These are phyloP conservation scores for Pseudozyma hubeiensis DNA, from an alignment of 1,284 basidiomycete genomes.

Conservation along the genomic window DNA sequence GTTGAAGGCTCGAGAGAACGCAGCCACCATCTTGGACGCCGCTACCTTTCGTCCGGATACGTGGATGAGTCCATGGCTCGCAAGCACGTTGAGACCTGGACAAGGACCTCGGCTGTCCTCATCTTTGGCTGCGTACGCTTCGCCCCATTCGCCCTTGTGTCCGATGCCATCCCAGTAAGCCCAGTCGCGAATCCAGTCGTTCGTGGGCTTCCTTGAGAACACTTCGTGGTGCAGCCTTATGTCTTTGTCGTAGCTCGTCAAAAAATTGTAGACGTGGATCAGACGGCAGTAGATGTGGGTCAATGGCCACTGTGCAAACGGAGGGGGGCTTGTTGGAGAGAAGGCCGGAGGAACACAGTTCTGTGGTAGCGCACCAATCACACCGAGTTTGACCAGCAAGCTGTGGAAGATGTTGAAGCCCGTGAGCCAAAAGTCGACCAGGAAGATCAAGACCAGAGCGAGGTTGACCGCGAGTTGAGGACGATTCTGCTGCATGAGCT, in stretches of 20 bases:
- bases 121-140: slow-evolving; percentile 26
- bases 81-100: slow-evolving; percentile 46
- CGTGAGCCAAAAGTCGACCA: slow-evolving; percentile 32
- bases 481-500: slow-evolving; percentile 40
- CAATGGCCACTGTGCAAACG: slow-evolving; percentile 33
- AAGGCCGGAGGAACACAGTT: slow-evolving; percentile 40
- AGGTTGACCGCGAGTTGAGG: slow-evolving; percentile 29
- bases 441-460: slow-evolving; percentile 32
- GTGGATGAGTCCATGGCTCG: slow-evolving; percentile 36
- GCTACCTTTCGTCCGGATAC: slow-evolving; percentile 24
- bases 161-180: slow-evolving; percentile 47
- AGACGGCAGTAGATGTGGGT: slow-evolving; percentile 46
- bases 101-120: slow-evolving; percentile 38
- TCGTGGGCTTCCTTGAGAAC: slow-evolving; percentile 28
- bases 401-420: slow-evolving; percentile 32
- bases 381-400: slow-evolving; percentile 28
- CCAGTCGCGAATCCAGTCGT: slow-evolving; percentile 50
- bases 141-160: slow-evolving; percentile 35
- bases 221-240: slow-evolving; percentile 32
- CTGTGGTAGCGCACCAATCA: slow-evolving; percentile 19
- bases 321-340: slow-evolving; percentile 39
- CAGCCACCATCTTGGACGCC: slow-evolving; percentile 35
- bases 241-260: slow-evolving; percentile 27
- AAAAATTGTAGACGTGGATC: slow-evolving; percentile 32
- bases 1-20: slow-evolving; percentile 40